Percentiles rank a stretch among this genome's conserved stretches.
Evolutionary conservation across 1,139 yeast species (phyloP).

Genomic region (Spathaspora sp.): DNA sequence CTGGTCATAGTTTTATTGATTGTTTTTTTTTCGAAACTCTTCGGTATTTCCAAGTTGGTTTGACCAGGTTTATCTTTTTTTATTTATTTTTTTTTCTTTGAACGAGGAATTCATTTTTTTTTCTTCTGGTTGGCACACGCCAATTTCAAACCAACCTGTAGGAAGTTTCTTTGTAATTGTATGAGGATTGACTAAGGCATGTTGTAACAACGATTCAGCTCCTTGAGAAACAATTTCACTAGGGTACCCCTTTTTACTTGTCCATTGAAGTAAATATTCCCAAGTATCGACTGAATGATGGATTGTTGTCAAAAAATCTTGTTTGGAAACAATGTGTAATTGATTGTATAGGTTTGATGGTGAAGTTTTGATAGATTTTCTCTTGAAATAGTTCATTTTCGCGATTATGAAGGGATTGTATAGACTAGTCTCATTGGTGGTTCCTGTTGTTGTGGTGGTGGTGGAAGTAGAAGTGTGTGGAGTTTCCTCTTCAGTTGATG

Average conservation of each 20-base stretch:
- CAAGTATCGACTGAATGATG: neutral
- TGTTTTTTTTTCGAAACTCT: conserved; percentile 5
- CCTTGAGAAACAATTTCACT: conserved; percentile 2
- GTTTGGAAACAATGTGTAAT: conserved; percentile 2
- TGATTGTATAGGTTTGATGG: conserved; percentile 5
- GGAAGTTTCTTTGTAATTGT: neutral
- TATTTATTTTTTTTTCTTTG: conserved; percentile 6
- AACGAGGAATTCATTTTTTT: conserved; percentile 1
- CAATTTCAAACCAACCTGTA: neutral
- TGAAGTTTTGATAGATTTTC: conserved; percentile 5
- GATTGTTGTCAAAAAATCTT: neutral
- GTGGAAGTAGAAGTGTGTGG: too few relatives aligned
- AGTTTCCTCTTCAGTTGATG: conserved; percentile 1
- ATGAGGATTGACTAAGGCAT: neutral
- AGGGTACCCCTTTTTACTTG: conserved; percentile 12
- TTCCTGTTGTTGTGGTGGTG: neutral
- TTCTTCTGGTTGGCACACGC: conserved; percentile 7
- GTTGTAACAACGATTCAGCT: neutral
- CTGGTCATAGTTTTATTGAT: conserved; percentile 11
- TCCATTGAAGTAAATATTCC: neutral
- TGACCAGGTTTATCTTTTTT: neutral
- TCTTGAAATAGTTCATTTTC: conserved; percentile 13
- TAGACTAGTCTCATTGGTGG: neutral
- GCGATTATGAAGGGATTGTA: conserved; percentile 13
- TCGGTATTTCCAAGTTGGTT: conserved; percentile 4